phyloP scores from a whole-genome alignment of 2,329 filamentous ascomycete genomes.

The Aspergillus neotritici region DNA sequence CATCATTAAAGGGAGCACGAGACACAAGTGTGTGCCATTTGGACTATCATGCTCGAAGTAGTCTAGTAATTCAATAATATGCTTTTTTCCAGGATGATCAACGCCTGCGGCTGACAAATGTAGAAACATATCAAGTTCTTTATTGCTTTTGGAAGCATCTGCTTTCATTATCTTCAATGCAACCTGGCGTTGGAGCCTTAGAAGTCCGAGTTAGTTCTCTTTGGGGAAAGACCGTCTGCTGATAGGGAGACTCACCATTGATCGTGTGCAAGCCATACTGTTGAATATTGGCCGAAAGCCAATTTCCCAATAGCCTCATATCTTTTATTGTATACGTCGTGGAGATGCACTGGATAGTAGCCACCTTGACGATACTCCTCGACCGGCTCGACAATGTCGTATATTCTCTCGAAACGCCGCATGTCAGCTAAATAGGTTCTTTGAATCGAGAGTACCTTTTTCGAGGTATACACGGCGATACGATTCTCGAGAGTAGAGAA shows the following conservation, averaged over 20 bases:
- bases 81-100: constrained; percentile 14
- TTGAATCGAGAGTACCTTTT: too few species aligned
- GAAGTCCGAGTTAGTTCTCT: constrained; percentile 5
- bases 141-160: constrained; percentile 13
- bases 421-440: constrained; percentile 2
- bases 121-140: constrained; percentile 17
- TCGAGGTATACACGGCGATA: too few species aligned
- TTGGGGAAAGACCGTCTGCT: constrained; percentile 1
- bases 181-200: constrained; percentile 15
- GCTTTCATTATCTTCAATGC: constrained; percentile 24
- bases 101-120: constrained; percentile 4
- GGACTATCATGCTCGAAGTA: constrained; percentile 21
- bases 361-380: constrained; percentile 22
- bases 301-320: constrained; percentile 18
- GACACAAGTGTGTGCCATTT: constrained; percentile 20
- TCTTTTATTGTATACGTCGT: constrained; percentile 16
- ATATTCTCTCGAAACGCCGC: constrained; percentile 18
- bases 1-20: constrained; percentile 22
- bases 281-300: constrained; percentile 17
- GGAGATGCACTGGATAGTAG: constrained; percentile 23
- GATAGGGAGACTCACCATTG: constrained; percentile 9
- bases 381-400: constrained; percentile 19
- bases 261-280: constrained; percentile 23
- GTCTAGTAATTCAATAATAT: constrained; percentile 20
- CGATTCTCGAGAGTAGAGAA: too few species aligned